Percentiles rank a stretch among this genome's conserved stretches.
These are phyloP conservation scores for Claviceps sorghi DNA, from an alignment of 2,329 filamentous ascomycete species.

Conservation along the genomic window DNA sequence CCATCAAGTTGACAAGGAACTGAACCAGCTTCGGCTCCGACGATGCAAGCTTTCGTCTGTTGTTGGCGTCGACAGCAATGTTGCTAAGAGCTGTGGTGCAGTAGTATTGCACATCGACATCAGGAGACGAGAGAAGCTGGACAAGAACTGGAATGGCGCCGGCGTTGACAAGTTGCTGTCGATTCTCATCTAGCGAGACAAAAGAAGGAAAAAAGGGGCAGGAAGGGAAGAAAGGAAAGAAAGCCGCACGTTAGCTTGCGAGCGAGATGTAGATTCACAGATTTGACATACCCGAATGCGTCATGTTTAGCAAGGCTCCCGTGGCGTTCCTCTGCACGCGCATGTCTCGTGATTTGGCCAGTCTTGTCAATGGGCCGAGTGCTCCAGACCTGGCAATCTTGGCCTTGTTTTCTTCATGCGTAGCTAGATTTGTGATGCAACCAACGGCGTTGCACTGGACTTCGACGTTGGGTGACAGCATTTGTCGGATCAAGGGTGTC, in stretches of 20 bases:
- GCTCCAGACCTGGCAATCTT: constrained; percentile 95
- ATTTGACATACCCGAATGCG: constrained; percentile 65
- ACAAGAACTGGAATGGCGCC: constrained; percentile 97
- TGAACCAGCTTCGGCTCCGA: constrained; percentile 85
- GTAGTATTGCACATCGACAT: constrained; percentile 98
- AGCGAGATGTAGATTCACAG: not conserved
- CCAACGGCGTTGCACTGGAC: constrained; percentile 98
- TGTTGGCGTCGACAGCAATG: constrained; percentile 86
- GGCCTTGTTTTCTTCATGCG: constrained; percentile 97
- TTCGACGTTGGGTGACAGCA: constrained; percentile 96
- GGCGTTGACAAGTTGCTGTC: constrained; percentile 91
- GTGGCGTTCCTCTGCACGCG: constrained; percentile 95
- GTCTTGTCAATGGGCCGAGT: constrained; percentile 71
- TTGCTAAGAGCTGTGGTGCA: constrained; percentile 98
- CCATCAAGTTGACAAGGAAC: constrained; percentile 90
- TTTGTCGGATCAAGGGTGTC: constrained; percentile 84
- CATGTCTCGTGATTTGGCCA: constrained; percentile 98
- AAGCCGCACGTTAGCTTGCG: not conserved
- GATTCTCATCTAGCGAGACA: constrained; percentile 64
- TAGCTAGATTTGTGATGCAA: constrained; percentile 95
- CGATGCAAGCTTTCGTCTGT: constrained; percentile 79
- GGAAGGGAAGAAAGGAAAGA: too few relatives aligned
- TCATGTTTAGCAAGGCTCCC: constrained; percentile 95
- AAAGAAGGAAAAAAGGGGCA: not conserved
- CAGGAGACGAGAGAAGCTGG: constrained; percentile 77